These are phyloP conservation scores for Eucalyptus cladocalyx DNA, from an alignment of 345 rosid genomes.

Conservation along the genomic window DNA sequence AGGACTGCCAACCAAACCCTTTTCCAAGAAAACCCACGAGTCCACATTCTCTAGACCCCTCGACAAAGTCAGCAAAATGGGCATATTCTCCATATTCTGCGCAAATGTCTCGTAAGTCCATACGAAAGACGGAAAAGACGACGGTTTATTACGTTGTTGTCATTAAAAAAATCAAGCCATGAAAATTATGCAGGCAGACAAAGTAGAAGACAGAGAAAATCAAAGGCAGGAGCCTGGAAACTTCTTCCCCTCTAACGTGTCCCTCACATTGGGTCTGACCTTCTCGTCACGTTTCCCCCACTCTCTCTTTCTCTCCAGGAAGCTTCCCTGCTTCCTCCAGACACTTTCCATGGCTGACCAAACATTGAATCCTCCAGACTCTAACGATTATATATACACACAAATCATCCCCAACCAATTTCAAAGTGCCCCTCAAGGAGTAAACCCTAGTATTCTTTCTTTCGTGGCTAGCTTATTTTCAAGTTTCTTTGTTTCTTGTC, in stretches of 20 bases:
- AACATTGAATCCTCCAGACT: neutral
- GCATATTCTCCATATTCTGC: neutral
- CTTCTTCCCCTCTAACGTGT: neutral
- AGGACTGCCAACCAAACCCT: neutral
- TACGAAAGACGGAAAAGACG: neutral
- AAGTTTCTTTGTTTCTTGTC: neutral
- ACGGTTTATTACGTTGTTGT: neutral
- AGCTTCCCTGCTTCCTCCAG: neutral
- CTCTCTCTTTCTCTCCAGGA: neutral
- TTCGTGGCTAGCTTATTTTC: neutral
- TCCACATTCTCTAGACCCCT: neutral
- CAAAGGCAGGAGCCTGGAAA: neutral
- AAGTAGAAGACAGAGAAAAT: neutral
- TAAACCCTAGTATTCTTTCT: neutral
- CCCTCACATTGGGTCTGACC: neutral
- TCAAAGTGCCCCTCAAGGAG: neutral
- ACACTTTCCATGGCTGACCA: neutral
- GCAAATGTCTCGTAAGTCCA: neutral
- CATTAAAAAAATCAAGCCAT: neutral
- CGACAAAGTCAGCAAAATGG: neutral
- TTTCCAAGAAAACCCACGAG: neutral
- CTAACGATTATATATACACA: neutral
- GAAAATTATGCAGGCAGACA: neutral
- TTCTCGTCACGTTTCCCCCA: neutral
- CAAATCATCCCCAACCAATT: neutral